These are phyloP conservation scores for Schizopora paradoxa DNA, from an alignment of 1,284 basidiomycete genomes.

Conservation along the genomic window DNA sequence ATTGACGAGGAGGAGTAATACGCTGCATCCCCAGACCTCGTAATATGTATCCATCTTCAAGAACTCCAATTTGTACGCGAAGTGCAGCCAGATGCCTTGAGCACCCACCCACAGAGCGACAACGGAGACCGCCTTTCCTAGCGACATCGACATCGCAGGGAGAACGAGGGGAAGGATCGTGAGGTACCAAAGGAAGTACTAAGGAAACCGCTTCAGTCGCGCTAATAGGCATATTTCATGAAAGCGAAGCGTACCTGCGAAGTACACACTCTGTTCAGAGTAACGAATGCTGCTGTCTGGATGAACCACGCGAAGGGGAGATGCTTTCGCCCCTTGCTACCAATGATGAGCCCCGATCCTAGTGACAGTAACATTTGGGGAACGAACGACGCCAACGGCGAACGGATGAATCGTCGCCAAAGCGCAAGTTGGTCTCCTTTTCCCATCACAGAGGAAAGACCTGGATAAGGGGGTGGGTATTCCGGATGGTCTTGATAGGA, in stretches of 20 bases:
- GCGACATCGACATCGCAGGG: constrained; percentile 54
- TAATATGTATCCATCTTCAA: constrained; percentile 69
- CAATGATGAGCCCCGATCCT: constrained; percentile 61
- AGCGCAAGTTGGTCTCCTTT: constrained; percentile 36
- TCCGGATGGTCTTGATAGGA: constrained; percentile 35
- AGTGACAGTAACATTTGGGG: constrained; percentile 71
- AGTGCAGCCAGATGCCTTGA: constrained; percentile 81
- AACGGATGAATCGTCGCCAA: constrained; percentile 44
- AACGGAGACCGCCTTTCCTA: constrained; percentile 36
- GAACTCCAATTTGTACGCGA: constrained; percentile 89
- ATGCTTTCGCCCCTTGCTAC: constrained; percentile 37
- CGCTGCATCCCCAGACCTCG: constrained; percentile 72
- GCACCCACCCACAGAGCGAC: constrained; percentile 67
- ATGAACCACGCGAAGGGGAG: constrained; percentile 86
- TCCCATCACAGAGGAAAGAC: too few relatives aligned
- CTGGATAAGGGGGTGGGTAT: too few relatives aligned
- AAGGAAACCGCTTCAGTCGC: constrained; percentile 14
- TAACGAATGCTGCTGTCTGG: constrained; percentile 87
- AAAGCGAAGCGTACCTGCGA: constrained; percentile 64
- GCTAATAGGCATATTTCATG: background rate
- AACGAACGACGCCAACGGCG: constrained; percentile 64
- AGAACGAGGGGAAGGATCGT: constrained; percentile 84
- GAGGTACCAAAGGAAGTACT: constrained; percentile 99
- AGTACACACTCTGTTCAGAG: constrained; percentile 98
- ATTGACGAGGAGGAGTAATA: constrained; percentile 71